Evolutionary conservation across 2,329 filamentous ascomycete species (phyloP).

Genomic region (Aspergillus tanneri): DNA sequence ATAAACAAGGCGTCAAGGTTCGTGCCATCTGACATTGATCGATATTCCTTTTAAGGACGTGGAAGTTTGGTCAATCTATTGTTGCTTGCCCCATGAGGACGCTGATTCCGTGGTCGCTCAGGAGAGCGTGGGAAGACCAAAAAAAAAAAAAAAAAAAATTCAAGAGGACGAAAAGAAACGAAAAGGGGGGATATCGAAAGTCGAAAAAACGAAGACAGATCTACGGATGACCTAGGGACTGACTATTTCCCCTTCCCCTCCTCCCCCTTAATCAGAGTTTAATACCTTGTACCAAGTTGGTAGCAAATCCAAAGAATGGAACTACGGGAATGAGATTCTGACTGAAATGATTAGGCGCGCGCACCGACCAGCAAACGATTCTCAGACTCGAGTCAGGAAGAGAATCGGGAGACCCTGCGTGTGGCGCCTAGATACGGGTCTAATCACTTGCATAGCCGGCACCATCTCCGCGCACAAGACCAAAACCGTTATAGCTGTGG

Average conservation of each 20-base stretch:
- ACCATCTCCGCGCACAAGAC: conserved; percentile 28
- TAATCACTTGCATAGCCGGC: conserved; percentile 39
- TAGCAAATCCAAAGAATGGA: background rate
- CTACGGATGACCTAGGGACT: conserved; percentile 18
- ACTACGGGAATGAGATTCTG: conserved; percentile 21
- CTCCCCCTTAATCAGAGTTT: conserved; percentile 10
- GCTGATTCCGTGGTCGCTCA: conserved; percentile 3
- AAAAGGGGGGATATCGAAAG: background rate
- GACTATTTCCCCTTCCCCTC: conserved; percentile 1
- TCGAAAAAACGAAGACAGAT: conserved; percentile 6
- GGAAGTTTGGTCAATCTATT: background rate
- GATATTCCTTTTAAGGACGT: background rate
- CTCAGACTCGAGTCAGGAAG: conserved; percentile 25
- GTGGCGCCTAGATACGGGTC: conserved; percentile 26
- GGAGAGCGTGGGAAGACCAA: conserved; percentile 1
- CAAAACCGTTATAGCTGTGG: conserved; percentile 27
- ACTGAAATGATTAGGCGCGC: conserved; percentile 34
- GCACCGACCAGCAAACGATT: conserved; percentile 20
- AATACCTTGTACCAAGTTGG: conserved; percentile 8
- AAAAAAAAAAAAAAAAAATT: conserved; percentile 1
- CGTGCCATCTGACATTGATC: conserved; percentile 8
- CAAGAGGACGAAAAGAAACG: background rate
- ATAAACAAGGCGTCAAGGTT: conserved; percentile 12
- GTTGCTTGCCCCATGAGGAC: background rate
- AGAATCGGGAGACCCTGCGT: conserved; percentile 23